phyloP scores from a whole-genome alignment of 2,329 filamentous ascomycete genomes.

The Colletotrichum phormii region DNA sequence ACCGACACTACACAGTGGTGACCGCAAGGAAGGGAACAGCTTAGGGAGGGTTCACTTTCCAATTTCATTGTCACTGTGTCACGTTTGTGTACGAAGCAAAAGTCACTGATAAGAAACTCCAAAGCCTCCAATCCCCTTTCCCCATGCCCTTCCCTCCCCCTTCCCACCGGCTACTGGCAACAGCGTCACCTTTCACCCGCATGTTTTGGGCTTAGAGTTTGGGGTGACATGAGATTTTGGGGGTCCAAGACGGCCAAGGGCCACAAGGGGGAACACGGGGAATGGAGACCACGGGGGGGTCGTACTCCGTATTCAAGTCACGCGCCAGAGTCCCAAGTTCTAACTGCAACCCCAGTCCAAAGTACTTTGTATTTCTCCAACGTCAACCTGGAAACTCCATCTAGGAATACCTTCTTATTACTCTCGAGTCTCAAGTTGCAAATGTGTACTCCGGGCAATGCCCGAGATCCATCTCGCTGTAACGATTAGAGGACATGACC shows the following conservation, averaged over 20 bases:
- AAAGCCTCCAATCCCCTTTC: constrained; percentile 5
- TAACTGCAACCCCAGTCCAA: not conserved
- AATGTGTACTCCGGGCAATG: not conserved
- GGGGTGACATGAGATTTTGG: constrained; percentile 30
- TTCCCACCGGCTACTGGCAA: not conserved
- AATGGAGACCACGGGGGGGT: not conserved
- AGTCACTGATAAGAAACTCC: constrained; percentile 29
- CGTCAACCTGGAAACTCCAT: not conserved
- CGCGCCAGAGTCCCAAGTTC: no score
- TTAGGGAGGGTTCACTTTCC: not conserved
- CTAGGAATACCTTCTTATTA: not conserved
- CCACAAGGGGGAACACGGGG: not conserved
- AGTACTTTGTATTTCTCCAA: not conserved
- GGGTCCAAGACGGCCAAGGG: constrained; percentile 15
- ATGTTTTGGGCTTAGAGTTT: constrained; percentile 30
- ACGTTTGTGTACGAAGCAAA: not conserved
- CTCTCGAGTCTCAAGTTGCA: not conserved
- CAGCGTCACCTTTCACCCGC: constrained; percentile 6
- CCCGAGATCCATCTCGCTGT: not conserved
- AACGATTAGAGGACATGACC: not conserved
- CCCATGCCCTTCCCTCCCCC: not conserved
- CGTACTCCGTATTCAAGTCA: not conserved
- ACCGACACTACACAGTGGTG: no score
- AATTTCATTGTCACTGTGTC: not conserved
- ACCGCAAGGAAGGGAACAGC: not conserved